Evolutionary conservation across 2,329 filamentous ascomycete genomes (phyloP), one percentile per base, ranked within the genome.

Genomic region (Botrytis aclada): DNA sequence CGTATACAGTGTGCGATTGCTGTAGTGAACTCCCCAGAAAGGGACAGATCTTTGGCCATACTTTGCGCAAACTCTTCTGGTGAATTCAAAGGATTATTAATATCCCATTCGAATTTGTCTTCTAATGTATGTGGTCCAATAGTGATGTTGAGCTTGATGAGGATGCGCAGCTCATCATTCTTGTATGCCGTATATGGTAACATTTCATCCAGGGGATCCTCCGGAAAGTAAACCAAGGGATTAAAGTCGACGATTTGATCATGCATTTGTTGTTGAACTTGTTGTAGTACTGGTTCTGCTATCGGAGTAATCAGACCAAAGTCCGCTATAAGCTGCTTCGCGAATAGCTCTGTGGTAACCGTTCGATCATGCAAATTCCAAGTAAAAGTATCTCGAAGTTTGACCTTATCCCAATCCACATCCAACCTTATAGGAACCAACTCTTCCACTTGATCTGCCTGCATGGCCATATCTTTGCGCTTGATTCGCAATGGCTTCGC

Each of bases 41-140:
- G 87, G 7, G 95, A 95, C 39, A 99, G 87, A 79, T 99, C 96
- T 74, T 90, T 89, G 0, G 95, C 90, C 93, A 98, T 97, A 80
- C 91, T 91, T 74, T 89, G 86, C 39, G 96, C 96, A 81, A 99
- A 99, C 73, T 97, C 94, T 83, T 99, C 96, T 3, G 96, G 94
- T 0, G 93, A 97, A 82, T 99, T 99, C 71, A 92, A 85, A 0
- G 95, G 92, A 81, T 97, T 97, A 83, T 98, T 98, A 81, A 98
- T 94, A 78, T 99, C 96, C 96, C 96, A 99, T 83, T 99, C 96
- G 75, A 99, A 98, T 81, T 98, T 96, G 80, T 99, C 96, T 51
- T 98, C 92, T 39, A 99, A 86, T 0, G 95, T 98, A 80, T 97
- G 93, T 76, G 93, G 92, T 58, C 95, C 96, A 80, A 99, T 98